These are phyloP conservation scores for Dalbergia cochinchinensis DNA, from an alignment of 306 rosid species.

Conservation along the genomic window DNA sequence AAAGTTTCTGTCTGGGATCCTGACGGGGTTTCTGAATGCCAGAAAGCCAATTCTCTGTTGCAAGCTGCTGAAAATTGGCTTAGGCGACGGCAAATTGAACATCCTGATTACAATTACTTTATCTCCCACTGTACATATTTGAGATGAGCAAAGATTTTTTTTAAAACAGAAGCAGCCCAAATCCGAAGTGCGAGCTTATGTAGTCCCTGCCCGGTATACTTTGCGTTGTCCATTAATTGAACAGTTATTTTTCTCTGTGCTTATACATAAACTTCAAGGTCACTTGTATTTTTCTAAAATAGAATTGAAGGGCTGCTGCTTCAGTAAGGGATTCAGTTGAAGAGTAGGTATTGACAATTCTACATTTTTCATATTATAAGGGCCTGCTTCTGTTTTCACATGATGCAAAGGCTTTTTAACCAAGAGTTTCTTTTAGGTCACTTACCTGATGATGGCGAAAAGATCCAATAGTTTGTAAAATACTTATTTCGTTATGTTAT, in stretches of 20 bases:
- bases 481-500: conserved; percentile 10
- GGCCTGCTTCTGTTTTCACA: conserved; percentile 43
- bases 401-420: conserved; percentile 38
- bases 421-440: conserved; percentile 38
- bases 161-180: conserved; percentile 43
- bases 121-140: conserved; percentile 54
- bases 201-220: conserved; percentile 37
- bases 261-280: conserved; percentile 22
- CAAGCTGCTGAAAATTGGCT: conserved; percentile 84
- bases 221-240: conserved; percentile 44
- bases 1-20: conserved; percentile 78
- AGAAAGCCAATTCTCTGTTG: conserved; percentile 66
- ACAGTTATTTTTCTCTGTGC: conserved; percentile 39
- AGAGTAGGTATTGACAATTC: conserved; percentile 36
- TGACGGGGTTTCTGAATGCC: conserved; percentile 67
- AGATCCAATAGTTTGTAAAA: background rate
- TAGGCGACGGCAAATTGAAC: conserved; percentile 65
- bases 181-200: conserved; percentile 26
- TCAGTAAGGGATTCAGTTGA: conserved; percentile 30
- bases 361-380: conserved; percentile 33
- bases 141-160: conserved; percentile 56
- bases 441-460: conserved; percentile 39
- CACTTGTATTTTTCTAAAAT: conserved; percentile 34
- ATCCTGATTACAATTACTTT: conserved; percentile 85
- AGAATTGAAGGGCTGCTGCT: conserved; percentile 39